These are phyloP conservation scores for Hysterium pulicare DNA, from an alignment of 2,329 filamentous ascomycete species.

Conservation along the genomic window DNA sequence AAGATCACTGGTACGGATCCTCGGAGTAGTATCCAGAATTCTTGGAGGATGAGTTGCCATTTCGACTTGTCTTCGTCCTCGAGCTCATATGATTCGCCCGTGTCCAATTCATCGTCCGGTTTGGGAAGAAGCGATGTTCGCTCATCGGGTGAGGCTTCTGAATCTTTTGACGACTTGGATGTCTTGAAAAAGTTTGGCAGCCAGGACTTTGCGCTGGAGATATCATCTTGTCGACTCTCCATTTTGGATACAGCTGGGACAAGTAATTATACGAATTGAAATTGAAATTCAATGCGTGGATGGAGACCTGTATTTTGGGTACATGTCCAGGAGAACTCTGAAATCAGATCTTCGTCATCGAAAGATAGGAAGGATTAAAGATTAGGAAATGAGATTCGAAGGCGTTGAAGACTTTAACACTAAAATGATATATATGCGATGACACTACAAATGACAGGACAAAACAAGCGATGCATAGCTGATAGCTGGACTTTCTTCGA, in stretches of 20 bases:
- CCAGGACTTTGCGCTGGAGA: slow-evolving; percentile 22
- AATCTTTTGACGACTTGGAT: slow-evolving; percentile 10
- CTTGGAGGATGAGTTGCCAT: slow-evolving; percentile 45
- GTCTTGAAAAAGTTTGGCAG: slow-evolving; percentile 24
- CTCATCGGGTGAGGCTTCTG: slow-evolving; percentile 38
- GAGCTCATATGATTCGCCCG: slow-evolving; percentile 36
- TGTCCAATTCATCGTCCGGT: slow-evolving; percentile 34
- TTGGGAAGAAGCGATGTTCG: slow-evolving; percentile 43
- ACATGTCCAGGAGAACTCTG: no score
- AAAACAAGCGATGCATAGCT: slow-evolving; percentile 13
- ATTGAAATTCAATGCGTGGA: neutral
- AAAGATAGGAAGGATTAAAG: slow-evolving; percentile 4
- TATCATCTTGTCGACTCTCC: slow-evolving; percentile 17
- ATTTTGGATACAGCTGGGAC: slow-evolving; percentile 11
- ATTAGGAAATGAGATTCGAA: slow-evolving; percentile 12
- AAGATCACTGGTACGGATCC: slow-evolving; percentile 75
- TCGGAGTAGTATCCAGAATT: slow-evolving; percentile 66
- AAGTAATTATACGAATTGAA: neutral
- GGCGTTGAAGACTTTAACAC: slow-evolving; percentile 7
- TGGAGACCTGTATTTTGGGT: no score
- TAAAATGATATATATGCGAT: slow-evolving; percentile 19
- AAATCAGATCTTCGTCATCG: slow-evolving; percentile 1
- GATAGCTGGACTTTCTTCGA: slow-evolving; percentile 8
- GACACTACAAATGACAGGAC: slow-evolving; percentile 21
- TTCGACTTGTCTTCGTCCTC: slow-evolving; percentile 33